These are phyloP conservation scores for Rhipidocladum racemiflorum DNA, from an alignment of 176 grass and related monocot genomes.

Conservation along the genomic window DNA sequence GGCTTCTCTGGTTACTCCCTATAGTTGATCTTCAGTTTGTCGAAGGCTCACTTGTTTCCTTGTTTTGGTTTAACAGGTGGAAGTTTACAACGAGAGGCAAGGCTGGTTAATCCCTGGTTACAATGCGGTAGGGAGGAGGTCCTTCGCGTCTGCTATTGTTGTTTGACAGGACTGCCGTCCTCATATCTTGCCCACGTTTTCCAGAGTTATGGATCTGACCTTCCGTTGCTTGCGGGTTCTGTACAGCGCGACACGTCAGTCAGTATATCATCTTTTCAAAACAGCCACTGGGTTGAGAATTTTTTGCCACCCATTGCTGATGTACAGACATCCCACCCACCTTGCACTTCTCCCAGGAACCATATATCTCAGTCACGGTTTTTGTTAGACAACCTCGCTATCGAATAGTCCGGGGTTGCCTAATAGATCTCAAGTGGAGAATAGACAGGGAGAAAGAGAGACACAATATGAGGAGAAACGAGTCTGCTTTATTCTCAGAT, in stretches of 20 bases:
- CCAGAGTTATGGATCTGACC: neutral
- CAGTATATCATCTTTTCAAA: neutral
- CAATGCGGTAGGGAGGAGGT: slow-evolving; percentile 50
- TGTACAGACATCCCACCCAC: neutral
- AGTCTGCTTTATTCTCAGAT: no score
- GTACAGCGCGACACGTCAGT: neutral
- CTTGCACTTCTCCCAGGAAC: neutral
- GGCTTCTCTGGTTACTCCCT: neutral
- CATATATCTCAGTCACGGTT: neutral
- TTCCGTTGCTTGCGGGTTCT: neutral
- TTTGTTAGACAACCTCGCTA: no score
- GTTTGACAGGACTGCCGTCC: slow-evolving; percentile 25
- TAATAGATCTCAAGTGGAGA: no score
- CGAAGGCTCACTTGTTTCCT: neutral
- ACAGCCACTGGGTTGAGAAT: neutral
- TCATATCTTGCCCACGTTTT: neutral
- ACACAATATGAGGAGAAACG: no score
- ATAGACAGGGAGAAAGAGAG: no score
- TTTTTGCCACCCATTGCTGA: neutral
- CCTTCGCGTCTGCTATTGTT: slow-evolving; percentile 54
- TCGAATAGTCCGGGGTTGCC: no score
- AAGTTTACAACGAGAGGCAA: slow-evolving; percentile 53
- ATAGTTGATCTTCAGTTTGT: neutral
- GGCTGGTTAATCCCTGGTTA: slow-evolving; percentile 47
- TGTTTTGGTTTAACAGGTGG: slow-evolving; percentile 40